Evolutionary conservation across 345 rosid genomes (phyloP).

Genomic region (Noccaea caerulescens): DNA sequence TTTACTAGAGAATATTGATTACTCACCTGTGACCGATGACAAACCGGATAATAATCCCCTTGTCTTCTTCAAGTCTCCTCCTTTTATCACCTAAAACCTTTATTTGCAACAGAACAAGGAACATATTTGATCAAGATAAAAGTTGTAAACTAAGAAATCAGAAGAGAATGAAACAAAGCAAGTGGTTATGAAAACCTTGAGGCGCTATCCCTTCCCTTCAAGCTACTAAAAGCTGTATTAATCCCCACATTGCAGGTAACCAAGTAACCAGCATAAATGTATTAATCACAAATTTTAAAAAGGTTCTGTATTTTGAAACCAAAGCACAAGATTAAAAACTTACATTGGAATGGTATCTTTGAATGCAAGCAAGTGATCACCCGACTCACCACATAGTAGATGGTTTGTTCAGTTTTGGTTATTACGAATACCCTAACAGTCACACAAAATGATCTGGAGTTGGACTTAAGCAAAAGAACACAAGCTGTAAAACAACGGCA

Average conservation of each 20-base stretch:
- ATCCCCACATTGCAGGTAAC: constrained; percentile 89
- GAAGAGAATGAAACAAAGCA: neutral
- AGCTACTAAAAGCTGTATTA: constrained; percentile 94
- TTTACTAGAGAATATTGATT: neutral
- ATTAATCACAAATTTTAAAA: constrained; percentile 5
- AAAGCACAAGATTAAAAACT: constrained; percentile 37
- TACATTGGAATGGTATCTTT: constrained; percentile 39
- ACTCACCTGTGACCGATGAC: constrained; percentile 90
- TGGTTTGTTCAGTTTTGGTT: too few relatives aligned
- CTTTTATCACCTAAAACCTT: constrained; percentile 68
- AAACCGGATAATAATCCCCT: constrained; percentile 83
- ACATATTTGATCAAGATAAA: constrained; percentile 9
- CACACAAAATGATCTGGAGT: too few relatives aligned
- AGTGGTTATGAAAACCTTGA: constrained; percentile 60
- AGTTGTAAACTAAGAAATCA: neutral
- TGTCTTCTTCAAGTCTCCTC: constrained; percentile 88
- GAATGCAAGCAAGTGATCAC: too few relatives aligned
- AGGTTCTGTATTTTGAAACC: neutral
- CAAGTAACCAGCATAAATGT: constrained; percentile 21
- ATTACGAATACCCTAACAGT: too few relatives aligned
- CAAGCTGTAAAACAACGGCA: too few relatives aligned
- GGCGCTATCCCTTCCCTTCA: constrained; percentile 97
- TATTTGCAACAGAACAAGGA: neutral
- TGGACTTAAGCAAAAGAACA: too few relatives aligned
- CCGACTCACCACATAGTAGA: too few relatives aligned